A percentile compares a stretch with the other conserved stretches of the same genome.
phyloP scores from a whole-genome alignment of 2,329 filamentous ascomycete species.

The Pseudogymnoascus sp. region DNA sequence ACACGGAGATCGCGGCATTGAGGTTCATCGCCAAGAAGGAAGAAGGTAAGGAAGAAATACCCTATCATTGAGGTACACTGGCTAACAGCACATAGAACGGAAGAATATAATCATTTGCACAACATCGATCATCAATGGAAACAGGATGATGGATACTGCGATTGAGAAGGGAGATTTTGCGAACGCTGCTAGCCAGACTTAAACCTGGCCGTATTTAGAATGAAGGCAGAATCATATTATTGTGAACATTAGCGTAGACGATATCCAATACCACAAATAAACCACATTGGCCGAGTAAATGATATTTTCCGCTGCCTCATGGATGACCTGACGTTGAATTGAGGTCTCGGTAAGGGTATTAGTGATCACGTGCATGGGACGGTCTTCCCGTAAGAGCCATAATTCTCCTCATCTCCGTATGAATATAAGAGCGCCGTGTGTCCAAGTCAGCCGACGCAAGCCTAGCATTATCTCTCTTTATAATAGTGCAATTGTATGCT shows the following conservation, averaged over 20 bases:
- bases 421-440: not conserved
- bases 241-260: constrained; percentile 7
- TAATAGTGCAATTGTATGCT: constrained; percentile 4
- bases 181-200: constrained; percentile 15
- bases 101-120: constrained; percentile 87
- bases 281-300: not conserved
- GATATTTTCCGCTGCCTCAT: not conserved
- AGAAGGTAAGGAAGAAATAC: constrained; percentile 43
- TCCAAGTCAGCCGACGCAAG: constrained; percentile 6
- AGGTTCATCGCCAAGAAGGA: constrained; percentile 82
- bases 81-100: constrained; percentile 40
- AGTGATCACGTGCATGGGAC: constrained; percentile 1
- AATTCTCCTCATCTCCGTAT: constrained; percentile 7
- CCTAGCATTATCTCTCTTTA: constrained; percentile 6
- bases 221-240: not conserved
- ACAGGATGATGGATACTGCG: constrained; percentile 77
- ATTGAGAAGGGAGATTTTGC: constrained; percentile 63
- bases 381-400: constrained; percentile 2
- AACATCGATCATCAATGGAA: constrained; percentile 83
- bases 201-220: not conserved
- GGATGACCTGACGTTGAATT: constrained; percentile 2
- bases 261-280: constrained; percentile 8
- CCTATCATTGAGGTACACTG: not conserved
- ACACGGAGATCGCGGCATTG: constrained; percentile 89
- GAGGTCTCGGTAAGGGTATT: constrained; percentile 1